phyloP scores from a whole-genome alignment of 2,329 filamentous ascomycete species.

The Zymoseptoria ardabiliae region DNA sequence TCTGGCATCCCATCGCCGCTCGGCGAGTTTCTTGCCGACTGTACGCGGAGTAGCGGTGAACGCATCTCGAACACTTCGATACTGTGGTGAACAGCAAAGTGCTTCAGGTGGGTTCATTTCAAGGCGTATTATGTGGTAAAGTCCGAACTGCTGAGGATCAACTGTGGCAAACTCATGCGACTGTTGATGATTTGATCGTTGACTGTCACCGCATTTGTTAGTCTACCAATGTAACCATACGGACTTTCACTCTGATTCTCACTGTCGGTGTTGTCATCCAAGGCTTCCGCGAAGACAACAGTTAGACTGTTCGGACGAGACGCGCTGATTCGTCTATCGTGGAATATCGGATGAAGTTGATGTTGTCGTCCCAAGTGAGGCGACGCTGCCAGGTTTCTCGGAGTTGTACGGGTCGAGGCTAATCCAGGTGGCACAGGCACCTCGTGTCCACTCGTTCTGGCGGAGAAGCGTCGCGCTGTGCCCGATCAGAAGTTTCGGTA shows the following conservation, averaged over 20 bases:
- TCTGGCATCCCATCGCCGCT: background rate
- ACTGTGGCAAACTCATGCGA: background rate
- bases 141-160: background rate
- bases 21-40: background rate
- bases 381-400: background rate
- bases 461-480: background rate
- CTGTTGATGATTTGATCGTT: background rate
- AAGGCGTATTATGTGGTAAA: background rate
- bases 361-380: background rate
- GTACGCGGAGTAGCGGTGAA: background rate
- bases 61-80: background rate
- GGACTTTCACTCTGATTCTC: background rate
- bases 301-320: background rate
- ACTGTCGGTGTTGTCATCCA: background rate
- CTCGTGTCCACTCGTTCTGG: no score
- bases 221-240: background rate
- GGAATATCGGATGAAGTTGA: background rate
- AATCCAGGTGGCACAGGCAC: background rate
- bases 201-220: background rate
- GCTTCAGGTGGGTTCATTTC: background rate
- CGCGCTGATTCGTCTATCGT: background rate
- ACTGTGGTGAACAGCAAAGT: background rate
- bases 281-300: background rate
- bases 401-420: background rate
- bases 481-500: background rate